A percentile compares a stretch with the other conserved stretches of the same genome.
Evolutionary conservation across 306 rosid genomes (phyloP).

Genomic region (Delonix regia): DNA sequence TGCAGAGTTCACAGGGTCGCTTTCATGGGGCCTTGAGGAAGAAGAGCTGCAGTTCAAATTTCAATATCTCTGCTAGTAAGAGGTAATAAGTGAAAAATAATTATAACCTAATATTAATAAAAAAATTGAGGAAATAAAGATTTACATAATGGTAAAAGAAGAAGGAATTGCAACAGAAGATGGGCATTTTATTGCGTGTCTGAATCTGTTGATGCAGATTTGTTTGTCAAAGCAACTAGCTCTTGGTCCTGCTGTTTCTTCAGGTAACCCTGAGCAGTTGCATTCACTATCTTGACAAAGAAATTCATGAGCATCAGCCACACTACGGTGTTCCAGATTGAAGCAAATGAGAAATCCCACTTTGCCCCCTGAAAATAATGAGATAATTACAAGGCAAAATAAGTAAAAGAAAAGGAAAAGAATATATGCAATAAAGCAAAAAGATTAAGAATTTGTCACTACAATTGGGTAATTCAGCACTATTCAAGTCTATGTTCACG

Average conservation of each 20-base stretch:
- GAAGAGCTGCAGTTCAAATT: constrained; percentile 36
- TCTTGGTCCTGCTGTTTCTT: constrained; percentile 77
- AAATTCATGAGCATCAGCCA: constrained; percentile 98
- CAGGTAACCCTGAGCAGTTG: constrained; percentile 83
- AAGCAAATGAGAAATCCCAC: constrained; percentile 87
- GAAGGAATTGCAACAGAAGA: constrained; percentile 35
- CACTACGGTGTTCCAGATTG: constrained; percentile 85
- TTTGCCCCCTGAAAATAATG: constrained; percentile 58
- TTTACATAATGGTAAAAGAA: not conserved
- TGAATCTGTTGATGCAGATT: constrained; percentile 37
- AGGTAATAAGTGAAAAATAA: constrained; percentile 6
- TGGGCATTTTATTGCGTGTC: constrained; percentile 37
- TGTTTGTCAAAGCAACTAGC: constrained; percentile 46
- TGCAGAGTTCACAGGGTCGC: constrained; percentile 32
- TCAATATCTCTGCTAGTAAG: constrained; percentile 39
- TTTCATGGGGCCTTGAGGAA: constrained; percentile 39
- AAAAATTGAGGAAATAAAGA: not conserved
- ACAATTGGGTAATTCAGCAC: not conserved
- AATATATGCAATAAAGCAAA: constrained; percentile 1
- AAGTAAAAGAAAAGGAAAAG: not conserved
- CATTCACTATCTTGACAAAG: constrained; percentile 82
- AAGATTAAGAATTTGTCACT: not conserved
- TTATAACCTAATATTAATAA: not conserved
- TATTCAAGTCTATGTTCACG: not conserved
- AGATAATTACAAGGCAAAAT: constrained; percentile 4